A percentile compares a stretch with the other conserved stretches of the same genome.
Conservation (phyloP, 2,329 filamentous ascomycete species). For the Fusarium duplospermum region DNA sequence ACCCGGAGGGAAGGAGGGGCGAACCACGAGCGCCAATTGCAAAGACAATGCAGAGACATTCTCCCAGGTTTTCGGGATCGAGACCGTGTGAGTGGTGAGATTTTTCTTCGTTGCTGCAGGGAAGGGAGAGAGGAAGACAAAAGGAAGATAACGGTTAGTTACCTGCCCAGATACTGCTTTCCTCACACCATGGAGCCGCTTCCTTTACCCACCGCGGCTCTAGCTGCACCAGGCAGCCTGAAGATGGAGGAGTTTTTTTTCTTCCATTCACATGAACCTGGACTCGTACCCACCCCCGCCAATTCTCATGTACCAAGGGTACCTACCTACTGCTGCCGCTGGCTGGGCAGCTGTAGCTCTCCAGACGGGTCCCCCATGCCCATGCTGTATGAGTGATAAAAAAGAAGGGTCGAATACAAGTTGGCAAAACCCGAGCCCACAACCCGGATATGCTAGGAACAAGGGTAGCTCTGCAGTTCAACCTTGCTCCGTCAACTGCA, state of each 20-base stretch:
- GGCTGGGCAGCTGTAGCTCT: background rate
- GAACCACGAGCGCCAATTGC: constrained; percentile 9
- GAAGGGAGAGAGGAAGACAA: background rate
- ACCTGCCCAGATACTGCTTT: background rate
- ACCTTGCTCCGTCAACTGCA: constrained; percentile 1
- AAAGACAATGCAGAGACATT: background rate
- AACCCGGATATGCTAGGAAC: background rate
- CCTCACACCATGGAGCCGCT: background rate
- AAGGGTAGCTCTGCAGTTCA: background rate
- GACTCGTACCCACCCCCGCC: constrained; percentile 29
- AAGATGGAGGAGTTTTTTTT: background rate
- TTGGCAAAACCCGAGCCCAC: background rate
- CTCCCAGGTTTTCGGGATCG: background rate
- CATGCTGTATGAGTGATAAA: constrained; percentile 13
- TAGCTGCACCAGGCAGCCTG: background rate
- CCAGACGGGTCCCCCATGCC: background rate
- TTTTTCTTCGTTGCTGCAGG: background rate
- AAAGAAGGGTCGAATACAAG: background rate
- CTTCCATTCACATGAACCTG: constrained; percentile 10
- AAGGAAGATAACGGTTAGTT: background rate
- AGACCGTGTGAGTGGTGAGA: background rate
- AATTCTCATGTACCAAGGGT: constrained; percentile 22
- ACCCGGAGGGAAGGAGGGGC: constrained; percentile 16
- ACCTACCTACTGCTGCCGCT: background rate
- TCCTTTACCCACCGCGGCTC: background rate